phyloP scores from a whole-genome alignment of 345 rosid species.

The Acer yangbiense region DNA sequence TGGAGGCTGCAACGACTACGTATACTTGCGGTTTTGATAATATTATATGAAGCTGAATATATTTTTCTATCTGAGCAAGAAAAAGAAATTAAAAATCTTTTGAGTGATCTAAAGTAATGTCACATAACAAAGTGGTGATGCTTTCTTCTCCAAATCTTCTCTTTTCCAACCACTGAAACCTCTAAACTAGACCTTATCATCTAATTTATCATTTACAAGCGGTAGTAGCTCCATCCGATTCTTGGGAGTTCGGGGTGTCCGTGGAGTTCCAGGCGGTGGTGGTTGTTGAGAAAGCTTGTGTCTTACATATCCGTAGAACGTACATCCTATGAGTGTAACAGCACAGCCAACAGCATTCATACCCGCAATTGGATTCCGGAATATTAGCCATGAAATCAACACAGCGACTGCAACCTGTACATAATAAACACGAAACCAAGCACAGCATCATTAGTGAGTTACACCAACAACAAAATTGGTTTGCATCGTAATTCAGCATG shows the following conservation, averaged over 20 bases:
- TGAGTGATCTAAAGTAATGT: conserved; percentile 21
- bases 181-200: conserved; percentile 65
- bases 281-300: conserved; percentile 81
- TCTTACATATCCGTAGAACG: conserved; percentile 91
- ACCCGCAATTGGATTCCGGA: conserved; percentile 84
- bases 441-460: not conserved
- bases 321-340: conserved; percentile 89
- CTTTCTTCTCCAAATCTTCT: not conserved
- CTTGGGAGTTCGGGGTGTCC: conserved; percentile 88
- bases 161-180: conserved; percentile 14
- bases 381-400: conserved; percentile 87
- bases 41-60: not conserved
- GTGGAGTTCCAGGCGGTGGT: conserved; percentile 75
- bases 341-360: conserved; percentile 94
- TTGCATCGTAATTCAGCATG: not conserved
- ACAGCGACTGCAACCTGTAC: conserved; percentile 96
- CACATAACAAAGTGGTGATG: conserved; percentile 10
- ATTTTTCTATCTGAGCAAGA: conserved; percentile 17
- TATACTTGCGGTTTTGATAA: not conserved
- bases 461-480: not conserved
- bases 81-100: conserved; percentile 6
- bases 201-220: conserved; percentile 89
- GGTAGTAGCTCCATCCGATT: conserved; percentile 77
- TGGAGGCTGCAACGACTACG: not conserved
- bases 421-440: not conserved